Evolutionary conservation across 1,284 basidiomycete species (phyloP), one percentile per base, ranked within the genome.

Genomic region (Austropuccinia psidii): DNA sequence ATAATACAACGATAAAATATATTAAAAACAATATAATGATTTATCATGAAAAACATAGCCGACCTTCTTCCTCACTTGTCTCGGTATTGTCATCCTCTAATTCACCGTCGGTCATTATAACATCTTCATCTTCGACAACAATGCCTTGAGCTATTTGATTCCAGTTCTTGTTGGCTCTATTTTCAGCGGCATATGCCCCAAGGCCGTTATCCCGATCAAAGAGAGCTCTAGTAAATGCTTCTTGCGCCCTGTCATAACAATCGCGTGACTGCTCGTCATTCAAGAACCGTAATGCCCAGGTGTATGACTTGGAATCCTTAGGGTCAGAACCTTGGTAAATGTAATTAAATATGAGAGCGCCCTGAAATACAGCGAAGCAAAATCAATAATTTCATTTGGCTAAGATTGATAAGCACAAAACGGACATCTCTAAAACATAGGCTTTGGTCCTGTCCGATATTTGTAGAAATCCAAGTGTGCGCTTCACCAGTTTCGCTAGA

Each of bases 91-190:
- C 27, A 19, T 64, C 89, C 41, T 79, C 79, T 3, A 77, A 79
- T 61, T 79, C 78, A 4, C 78, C 79, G 27, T 81, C 79, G 17
- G 79, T 78, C 35, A 77, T 77, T 24, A 76, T 77, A 31, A 80
- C 79, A 9, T 77, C 78, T 13, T 78, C 80, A 9, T 89, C 86
- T 52, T 87, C 85, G 0, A 84, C 86, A 78, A 91, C 88, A 67
- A 82, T 84, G 90, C 98, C 95, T 77, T 90, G 91, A 17, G 91
- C 88, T 78, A 97, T 94, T 79, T 84, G 49, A 54, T 55, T 57
- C 70, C 50, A 57, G n/a, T 33, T 33, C 39, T 62, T 64, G 21
- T 7, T 57, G 27, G 47, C 35, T 35, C 19, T 37, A 24, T 55
- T 65, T 49, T 67, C 39, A 8, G 24, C 19, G 4, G 35, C 60